Evolutionary conservation across 805 yeast species (phyloP).

Genomic region (Candida taoyuanica): DNA sequence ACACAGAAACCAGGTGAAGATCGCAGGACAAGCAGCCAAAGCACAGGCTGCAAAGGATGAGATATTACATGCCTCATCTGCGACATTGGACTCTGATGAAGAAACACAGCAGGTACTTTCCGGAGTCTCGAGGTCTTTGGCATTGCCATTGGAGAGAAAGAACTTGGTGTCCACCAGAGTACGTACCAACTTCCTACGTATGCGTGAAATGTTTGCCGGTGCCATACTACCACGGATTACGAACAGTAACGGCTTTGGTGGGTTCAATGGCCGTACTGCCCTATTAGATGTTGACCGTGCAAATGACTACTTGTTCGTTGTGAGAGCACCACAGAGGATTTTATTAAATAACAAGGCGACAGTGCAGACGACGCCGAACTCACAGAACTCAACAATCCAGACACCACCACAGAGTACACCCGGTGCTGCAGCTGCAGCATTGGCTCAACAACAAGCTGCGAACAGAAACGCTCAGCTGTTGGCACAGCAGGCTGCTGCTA

Average conservation of each 20-base stretch:
- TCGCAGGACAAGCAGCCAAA: conserved; percentile 77
- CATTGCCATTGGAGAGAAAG: conserved; percentile 78
- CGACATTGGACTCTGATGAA: conserved; percentile 65
- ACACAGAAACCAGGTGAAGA: conserved; percentile 84
- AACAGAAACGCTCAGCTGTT: conserved; percentile 12
- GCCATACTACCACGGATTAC: conserved; percentile 66
- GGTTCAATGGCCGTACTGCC: conserved; percentile 75
- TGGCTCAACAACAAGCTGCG: conserved; percentile 14
- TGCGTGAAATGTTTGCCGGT: conserved; percentile 92
- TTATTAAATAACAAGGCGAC: conserved; percentile 7
- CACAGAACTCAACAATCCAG: conserved; percentile 3
- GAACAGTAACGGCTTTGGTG: conserved; percentile 58
- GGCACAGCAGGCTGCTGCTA: conserved; percentile 15
- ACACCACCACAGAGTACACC: conserved; percentile 8
- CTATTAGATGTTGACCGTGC: conserved; percentile 69
- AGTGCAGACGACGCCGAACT: conserved; percentile 7
- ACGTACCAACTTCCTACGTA: conserved; percentile 70
- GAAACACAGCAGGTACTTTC: conserved; percentile 89
- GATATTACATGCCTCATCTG: conserved; percentile 40
- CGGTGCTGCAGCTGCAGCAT: conserved; percentile 8
- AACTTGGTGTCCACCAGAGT: conserved; percentile 65
- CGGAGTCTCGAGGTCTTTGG: conserved; percentile 76
- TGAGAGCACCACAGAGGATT: conserved; percentile 45
- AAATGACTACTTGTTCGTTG: conserved; percentile 54
- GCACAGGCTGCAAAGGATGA: conserved; percentile 74